Conservation (phyloP, 352 stramenopile genomes). For the Phytophthora pisi region DNA sequence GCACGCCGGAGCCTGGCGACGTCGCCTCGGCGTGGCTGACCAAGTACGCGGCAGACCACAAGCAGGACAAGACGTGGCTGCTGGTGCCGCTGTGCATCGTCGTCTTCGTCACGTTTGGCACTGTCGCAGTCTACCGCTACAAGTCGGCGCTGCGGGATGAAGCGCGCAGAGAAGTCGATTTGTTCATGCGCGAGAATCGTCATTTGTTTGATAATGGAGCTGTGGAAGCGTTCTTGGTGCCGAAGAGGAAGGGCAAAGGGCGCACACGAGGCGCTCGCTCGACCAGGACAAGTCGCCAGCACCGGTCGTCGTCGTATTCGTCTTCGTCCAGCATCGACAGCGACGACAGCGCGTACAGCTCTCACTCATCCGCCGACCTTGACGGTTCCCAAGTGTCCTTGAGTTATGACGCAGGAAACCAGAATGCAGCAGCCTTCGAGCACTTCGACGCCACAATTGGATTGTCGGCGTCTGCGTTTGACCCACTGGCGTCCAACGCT, state of each 20-base stretch:
- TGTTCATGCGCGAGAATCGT: slow-evolving; percentile 44
- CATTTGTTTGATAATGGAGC: slow-evolving; percentile 53
- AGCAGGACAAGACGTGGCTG: slow-evolving; percentile 62
- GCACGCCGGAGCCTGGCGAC: slow-evolving; percentile 34
- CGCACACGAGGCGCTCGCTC: slow-evolving; percentile 5
- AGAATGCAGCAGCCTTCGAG: slow-evolving; percentile 57
- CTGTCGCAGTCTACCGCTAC: slow-evolving; percentile 55
- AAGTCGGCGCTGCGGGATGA: slow-evolving; percentile 50
- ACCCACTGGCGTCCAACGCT: slow-evolving; percentile 40
- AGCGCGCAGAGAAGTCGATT: slow-evolving; percentile 32
- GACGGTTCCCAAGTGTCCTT: slow-evolving; percentile 18
- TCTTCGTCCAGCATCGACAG: slow-evolving; percentile 31
- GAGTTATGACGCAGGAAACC: slow-evolving; percentile 37
- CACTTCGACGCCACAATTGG: slow-evolving; percentile 68
- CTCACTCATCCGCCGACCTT: slow-evolving; percentile 13
- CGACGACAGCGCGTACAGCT: slow-evolving; percentile 34
- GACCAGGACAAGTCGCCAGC: slow-evolving; percentile 6
- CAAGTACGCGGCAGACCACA: slow-evolving; percentile 57
- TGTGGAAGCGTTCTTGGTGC: slow-evolving; percentile 53
- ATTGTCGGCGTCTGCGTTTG: slow-evolving; percentile 60
- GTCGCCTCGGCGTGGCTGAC: slow-evolving; percentile 57
- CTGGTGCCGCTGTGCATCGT: slow-evolving; percentile 62
- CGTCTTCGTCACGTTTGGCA: slow-evolving; percentile 53
- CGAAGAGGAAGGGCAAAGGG: slow-evolving; percentile 23
- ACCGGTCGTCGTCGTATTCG: slow-evolving; percentile 28